Evolutionary conservation across 2,329 filamentous ascomycete genomes (phyloP).

Genomic region (Colletotrichum simmondsii): DNA sequence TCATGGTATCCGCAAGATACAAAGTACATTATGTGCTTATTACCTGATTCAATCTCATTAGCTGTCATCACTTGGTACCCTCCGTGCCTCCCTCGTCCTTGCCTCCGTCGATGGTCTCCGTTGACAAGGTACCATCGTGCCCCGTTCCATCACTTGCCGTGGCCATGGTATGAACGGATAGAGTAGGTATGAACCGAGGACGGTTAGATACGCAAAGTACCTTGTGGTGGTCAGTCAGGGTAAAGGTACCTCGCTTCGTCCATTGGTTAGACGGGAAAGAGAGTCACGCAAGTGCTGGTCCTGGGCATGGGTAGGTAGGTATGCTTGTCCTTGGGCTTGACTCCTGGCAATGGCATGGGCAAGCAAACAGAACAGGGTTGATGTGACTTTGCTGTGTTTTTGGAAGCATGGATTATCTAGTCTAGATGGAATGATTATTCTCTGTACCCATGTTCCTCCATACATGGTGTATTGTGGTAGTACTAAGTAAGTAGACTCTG

Average conservation of each 20-base stretch:
- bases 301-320: background rate
- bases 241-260: background rate
- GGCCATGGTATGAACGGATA: background rate
- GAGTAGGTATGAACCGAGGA: background rate
- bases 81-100: background rate
- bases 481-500: no score
- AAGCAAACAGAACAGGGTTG: slow-evolving; percentile 1
- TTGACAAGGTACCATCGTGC: background rate
- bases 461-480: no score
- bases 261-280: background rate
- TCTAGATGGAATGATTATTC: background rate
- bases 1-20: background rate
- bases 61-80: background rate
- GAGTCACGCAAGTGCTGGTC: background rate
- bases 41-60: background rate
- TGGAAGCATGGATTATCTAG: background rate
- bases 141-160: background rate
- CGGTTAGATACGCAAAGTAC: background rate
- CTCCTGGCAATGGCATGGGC: background rate
- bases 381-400: background rate
- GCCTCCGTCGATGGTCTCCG: background rate
- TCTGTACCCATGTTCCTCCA: no score
- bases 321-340: background rate
- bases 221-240: no score
- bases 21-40: no score